Evolutionary conservation across 2,329 filamentous ascomycete genomes (phyloP).

Genomic region (Elsinoe ampelina): DNA sequence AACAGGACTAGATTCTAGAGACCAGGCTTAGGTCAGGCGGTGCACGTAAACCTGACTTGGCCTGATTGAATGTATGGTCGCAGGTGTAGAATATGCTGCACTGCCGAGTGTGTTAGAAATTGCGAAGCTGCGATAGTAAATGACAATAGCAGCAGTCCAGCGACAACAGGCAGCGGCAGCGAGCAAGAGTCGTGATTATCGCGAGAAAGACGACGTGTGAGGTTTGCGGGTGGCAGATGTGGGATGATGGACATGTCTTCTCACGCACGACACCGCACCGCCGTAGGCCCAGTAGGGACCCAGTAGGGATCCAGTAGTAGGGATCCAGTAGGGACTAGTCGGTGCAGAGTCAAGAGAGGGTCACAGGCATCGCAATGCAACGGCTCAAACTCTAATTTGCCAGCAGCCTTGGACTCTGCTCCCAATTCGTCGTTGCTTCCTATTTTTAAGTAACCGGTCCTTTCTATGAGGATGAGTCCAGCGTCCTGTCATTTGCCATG

Average conservation of each 20-base stretch:
- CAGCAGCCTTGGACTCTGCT: not conserved
- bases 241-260: not conserved
- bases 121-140: not conserved
- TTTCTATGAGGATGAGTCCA: not conserved
- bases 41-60: conserved; percentile 3
- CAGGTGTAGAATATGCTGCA: not conserved
- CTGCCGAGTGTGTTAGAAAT: not conserved
- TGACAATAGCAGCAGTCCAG: not conserved
- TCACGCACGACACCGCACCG: too few species aligned
- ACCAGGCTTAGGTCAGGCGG: conserved; percentile 9
- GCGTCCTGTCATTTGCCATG: not conserved
- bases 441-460: not conserved
- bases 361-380: conserved; percentile 2
- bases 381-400: conserved; percentile 2
- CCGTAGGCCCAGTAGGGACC: too few species aligned
- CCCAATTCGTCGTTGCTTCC: not conserved
- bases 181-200: not conserved
- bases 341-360: not conserved
- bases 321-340: not conserved
- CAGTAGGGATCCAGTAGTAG: too few species aligned
- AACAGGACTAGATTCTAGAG: not conserved
- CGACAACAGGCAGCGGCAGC: not conserved
- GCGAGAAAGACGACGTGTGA: not conserved
- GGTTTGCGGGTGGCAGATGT: not conserved
- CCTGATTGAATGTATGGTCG: not conserved